Percentiles rank a stretch among this genome's conserved stretches.
Evolutionary conservation across 1,284 basidiomycete genomes (phyloP).

Genomic region (Tremellales sp.): DNA sequence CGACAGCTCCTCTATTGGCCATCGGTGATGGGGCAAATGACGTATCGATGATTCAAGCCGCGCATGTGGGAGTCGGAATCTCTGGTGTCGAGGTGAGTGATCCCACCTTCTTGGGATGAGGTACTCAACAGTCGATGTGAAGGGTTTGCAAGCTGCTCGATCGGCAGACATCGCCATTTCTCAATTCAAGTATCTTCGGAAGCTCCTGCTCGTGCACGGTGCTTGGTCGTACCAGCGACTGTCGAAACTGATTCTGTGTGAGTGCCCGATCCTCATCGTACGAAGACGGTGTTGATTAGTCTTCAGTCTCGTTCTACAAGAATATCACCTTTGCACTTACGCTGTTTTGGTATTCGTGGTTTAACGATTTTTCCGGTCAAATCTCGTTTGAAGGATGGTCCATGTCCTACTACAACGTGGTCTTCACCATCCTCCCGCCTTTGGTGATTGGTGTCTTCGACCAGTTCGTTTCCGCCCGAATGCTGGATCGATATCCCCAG

Average conservation of each 20-base stretch:
- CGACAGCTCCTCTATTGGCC: conserved; percentile 83
- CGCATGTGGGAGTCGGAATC: conserved; percentile 83
- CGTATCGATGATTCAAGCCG: conserved; percentile 60
- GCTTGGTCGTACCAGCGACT: conserved; percentile 96
- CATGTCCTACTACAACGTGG: conserved; percentile 85
- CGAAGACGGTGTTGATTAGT: conserved; percentile 6
- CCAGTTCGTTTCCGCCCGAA: conserved; percentile 94
- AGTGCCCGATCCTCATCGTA: conserved; percentile 35
- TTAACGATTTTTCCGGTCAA: conserved; percentile 98
- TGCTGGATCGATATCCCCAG: conserved; percentile 96
- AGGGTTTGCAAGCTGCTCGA: conserved; percentile 95
- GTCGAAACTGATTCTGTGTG: conserved; percentile 91
- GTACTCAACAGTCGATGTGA: background rate
- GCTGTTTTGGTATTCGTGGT: conserved; percentile 97
- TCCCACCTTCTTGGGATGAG: background rate
- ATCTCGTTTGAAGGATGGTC: conserved; percentile 99
- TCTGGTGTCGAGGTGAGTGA: conserved; percentile 83
- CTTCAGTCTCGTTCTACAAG: conserved; percentile 87
- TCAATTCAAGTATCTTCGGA: conserved; percentile 96
- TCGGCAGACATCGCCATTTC: conserved; percentile 97
- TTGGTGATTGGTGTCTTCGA: conserved; percentile 97
- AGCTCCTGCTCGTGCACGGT: conserved; percentile 92
- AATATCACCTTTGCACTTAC: conserved; percentile 98
- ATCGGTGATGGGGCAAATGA: conserved; percentile 69
- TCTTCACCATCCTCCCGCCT: conserved; percentile 92